These are phyloP conservation scores for Cutaneotrichosporon arboriforme DNA, from an alignment of 1,284 basidiomycete species.

Conservation along the genomic window DNA sequence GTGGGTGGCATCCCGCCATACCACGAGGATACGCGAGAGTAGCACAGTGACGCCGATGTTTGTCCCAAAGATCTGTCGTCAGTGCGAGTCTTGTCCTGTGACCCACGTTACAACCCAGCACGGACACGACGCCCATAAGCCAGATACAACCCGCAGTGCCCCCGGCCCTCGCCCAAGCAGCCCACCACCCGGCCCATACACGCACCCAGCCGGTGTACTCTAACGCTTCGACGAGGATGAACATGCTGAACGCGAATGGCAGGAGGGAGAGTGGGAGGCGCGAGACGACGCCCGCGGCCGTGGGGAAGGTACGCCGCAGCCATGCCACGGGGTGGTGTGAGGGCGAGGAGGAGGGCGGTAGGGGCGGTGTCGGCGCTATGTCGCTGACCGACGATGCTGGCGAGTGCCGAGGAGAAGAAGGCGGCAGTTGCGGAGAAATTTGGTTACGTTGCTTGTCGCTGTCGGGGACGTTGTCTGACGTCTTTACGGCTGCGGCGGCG, in stretches of 20 bases:
- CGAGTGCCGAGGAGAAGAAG: no score
- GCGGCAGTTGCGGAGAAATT: no score
- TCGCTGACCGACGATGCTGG: no score
- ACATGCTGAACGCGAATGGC: constrained; percentile 91
- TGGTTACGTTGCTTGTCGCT: no score
- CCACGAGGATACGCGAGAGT: constrained; percentile 52
- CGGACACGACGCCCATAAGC: constrained; percentile 54
- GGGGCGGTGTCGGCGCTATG: neutral
- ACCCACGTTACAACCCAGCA: constrained; percentile 74
- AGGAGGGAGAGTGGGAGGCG: constrained; percentile 54
- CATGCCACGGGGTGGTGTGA: constrained; percentile 12
- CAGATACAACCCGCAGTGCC: constrained; percentile 50
- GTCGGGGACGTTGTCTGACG: no score
- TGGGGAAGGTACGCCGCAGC: constrained; percentile 59
- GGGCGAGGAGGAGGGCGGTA: neutral
- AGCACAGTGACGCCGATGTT: constrained; percentile 96
- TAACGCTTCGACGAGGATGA: constrained; percentile 85
- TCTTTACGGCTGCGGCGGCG: neutral
- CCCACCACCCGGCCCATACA: constrained; percentile 72
- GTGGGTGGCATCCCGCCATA: constrained; percentile 29
- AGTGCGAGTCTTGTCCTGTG: neutral
- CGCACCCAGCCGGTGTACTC: constrained; percentile 84
- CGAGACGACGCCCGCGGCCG: constrained; percentile 63
- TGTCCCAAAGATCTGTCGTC: constrained; percentile 65
- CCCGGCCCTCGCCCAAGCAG: constrained; percentile 49